Evolutionary conservation across 75 land plant genomes (phyloP), one percentile per base, ranked within the genome.

Genomic region (Selaginella moellendorffii): DNA sequence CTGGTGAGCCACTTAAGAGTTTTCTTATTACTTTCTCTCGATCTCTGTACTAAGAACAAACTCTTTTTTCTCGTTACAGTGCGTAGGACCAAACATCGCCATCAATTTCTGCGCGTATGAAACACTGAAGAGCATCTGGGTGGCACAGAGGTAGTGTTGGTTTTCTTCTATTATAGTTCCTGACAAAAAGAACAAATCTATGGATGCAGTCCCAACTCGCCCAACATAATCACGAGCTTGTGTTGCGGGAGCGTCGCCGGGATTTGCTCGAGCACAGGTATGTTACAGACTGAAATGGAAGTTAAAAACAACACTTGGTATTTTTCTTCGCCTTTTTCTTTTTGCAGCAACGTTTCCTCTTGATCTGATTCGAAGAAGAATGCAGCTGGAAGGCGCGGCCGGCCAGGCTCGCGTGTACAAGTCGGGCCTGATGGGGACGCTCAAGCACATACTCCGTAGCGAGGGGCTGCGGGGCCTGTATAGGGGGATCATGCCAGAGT

Each of bases 91-190:
- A 18, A 36, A 20, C 21, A 36, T 36, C 2, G 66, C 66, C 53
- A 42, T 64, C 66, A 64, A 26, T n/a, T 64, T 64, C 19, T 30
- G 66, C 19, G 54, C 66, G 21, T 64, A 64, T 20, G 66, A 36
- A 17, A 36, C 66, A 19, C 21, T 64, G 18, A 64, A 64, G 24
- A 30, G 30, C 5, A 8, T 24, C 5, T 30, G 56, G 54, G 14
- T 10, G 1, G 5, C 54, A 24, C 72, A 74, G n/a, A 82, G 95
- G 97, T 87, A 54, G 30, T 63, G 25, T 21, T 28, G 27, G 67
- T 28, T 1, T 17, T 14, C 1, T 1, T 65, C 25, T 20, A 8
- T 8, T 12, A 21, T 52, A 17, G 61, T 2, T 52, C 27, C 24
- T 52, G 0, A 0, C n/a, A 1, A 30, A 12, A 29, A 63, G 27